Conservation (phyloP, 2,329 filamentous ascomycete species). For the Zymoseptoria ardabiliae region DNA sequence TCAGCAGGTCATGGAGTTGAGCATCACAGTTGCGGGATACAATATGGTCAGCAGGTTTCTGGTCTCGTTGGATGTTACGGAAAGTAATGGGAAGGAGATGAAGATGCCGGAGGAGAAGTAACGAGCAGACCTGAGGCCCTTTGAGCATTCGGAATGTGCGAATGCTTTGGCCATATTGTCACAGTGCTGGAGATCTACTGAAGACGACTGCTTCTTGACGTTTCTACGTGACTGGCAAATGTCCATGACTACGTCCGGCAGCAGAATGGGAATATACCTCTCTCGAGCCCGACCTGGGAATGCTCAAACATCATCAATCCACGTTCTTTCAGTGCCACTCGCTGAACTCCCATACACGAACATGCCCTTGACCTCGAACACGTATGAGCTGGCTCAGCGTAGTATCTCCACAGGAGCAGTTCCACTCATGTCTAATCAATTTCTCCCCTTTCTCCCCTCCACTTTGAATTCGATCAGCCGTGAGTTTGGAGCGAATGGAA, state of each 20-base stretch:
- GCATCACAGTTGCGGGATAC: slow-evolving; percentile 31
- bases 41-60: slow-evolving; percentile 34
- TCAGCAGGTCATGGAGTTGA: slow-evolving; percentile 31
- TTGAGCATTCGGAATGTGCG: background rate
- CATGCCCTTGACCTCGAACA: no score
- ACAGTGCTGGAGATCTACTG: background rate
- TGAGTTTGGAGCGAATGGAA: background rate
- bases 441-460: background rate
- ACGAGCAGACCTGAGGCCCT: background rate
- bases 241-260: no score
- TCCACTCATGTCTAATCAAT: no score
- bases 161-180: background rate
- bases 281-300: no score
- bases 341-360: no score
- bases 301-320: no score
- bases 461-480: background rate
- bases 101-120: slow-evolving; percentile 22
- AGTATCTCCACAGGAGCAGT: no score
- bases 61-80: slow-evolving; percentile 33
- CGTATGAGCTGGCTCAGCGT: no score
- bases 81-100: slow-evolving; percentile 31
- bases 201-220: background rate
- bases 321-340: no score
- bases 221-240: background rate
- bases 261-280: no score